A percentile compares a stretch with the other conserved stretches of the same genome.
These are phyloP conservation scores for Annulohypoxylon bovei DNA, from an alignment of 495 filamentous ascomycete genomes.

Conservation along the genomic window DNA sequence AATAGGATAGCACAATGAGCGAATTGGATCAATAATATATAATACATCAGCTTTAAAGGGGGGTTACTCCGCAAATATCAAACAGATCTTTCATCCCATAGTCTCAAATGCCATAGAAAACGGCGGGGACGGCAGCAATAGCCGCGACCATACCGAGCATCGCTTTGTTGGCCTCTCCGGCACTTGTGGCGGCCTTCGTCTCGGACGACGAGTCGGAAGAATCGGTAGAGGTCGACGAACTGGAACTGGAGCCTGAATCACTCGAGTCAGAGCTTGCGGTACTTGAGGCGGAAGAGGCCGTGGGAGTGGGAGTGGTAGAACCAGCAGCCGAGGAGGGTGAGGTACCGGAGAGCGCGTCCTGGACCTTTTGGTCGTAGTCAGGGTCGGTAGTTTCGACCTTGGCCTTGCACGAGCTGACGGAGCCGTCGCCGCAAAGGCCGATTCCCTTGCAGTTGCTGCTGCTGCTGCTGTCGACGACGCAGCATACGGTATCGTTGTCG, in stretches of 20 bases:
- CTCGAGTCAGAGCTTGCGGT: slow-evolving; percentile 9
- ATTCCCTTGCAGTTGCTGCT: background rate
- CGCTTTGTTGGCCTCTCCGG: background rate
- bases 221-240: background rate
- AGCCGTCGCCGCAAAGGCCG: background rate
- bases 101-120: slow-evolving; percentile 6
- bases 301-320: background rate
- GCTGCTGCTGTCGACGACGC: background rate
- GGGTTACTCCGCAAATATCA: background rate
- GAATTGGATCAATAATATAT: too few relatives aligned
- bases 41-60: too few relatives aligned
- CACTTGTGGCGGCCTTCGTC: background rate
- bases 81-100: background rate
- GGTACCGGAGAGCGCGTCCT: slow-evolving; percentile 11
- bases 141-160: slow-evolving; percentile 13
- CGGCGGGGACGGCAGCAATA: slow-evolving; percentile 11
- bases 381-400: slow-evolving; percentile 5
- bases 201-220: background rate
- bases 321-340: background rate
- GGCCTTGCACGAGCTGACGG: slow-evolving; percentile 8
- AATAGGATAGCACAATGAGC: too few relatives aligned
- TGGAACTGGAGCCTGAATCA: slow-evolving; percentile 6
- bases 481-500: slow-evolving; percentile 7
- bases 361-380: slow-evolving; percentile 21
- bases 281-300: slow-evolving; percentile 7